Evolutionary conservation across 2,329 filamentous ascomycete species (phyloP).

Genomic region (Colletotrichum gigasporum): DNA sequence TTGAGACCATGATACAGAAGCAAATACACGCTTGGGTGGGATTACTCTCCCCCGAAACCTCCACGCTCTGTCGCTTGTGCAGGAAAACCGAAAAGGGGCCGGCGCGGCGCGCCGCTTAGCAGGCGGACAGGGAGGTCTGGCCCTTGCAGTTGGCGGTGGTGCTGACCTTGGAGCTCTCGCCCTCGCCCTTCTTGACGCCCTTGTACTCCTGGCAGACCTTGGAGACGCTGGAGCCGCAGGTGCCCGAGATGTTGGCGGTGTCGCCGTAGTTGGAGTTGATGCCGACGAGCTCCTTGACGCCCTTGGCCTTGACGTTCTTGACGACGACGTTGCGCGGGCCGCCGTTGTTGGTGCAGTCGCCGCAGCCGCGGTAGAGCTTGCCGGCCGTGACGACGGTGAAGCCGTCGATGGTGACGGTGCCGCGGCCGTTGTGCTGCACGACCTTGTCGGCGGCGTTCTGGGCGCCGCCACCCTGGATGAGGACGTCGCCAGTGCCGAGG

Average conservation of each 20-base stretch:
- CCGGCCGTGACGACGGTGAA: slow-evolving; percentile 52
- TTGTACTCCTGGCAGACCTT: slow-evolving; percentile 35
- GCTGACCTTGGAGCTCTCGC: slow-evolving; percentile 29
- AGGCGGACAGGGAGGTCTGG: slow-evolving; percentile 25
- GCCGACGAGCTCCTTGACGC: slow-evolving; percentile 46
- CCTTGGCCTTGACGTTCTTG: slow-evolving; percentile 31
- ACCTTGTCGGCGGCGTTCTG: slow-evolving; percentile 44
- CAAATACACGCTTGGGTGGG: slow-evolving; percentile 5
- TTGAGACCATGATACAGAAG: slow-evolving; percentile 5
- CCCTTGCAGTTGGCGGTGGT: slow-evolving; percentile 33
- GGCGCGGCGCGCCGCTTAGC: not conserved
- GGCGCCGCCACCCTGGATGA: slow-evolving; percentile 44
- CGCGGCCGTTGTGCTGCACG: slow-evolving; percentile 45
- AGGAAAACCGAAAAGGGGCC: not conserved
- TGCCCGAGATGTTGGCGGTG: slow-evolving; percentile 35
- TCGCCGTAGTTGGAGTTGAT: slow-evolving; percentile 51
- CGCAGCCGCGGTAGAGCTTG: slow-evolving; percentile 54
- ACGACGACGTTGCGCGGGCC: slow-evolving; percentile 28
- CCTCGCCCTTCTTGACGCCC: slow-evolving; percentile 29
- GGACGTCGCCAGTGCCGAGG: slow-evolving; percentile 26
- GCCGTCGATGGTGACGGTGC: slow-evolving; percentile 40
- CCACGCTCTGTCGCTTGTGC: slow-evolving; percentile 3
- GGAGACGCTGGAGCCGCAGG: slow-evolving; percentile 28
- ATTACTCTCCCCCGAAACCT: not conserved
- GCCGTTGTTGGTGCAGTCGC: slow-evolving; percentile 47